Evolutionary conservation across 2,329 filamentous ascomycete genomes (phyloP).

Genomic region (Alternaria triticina): DNA sequence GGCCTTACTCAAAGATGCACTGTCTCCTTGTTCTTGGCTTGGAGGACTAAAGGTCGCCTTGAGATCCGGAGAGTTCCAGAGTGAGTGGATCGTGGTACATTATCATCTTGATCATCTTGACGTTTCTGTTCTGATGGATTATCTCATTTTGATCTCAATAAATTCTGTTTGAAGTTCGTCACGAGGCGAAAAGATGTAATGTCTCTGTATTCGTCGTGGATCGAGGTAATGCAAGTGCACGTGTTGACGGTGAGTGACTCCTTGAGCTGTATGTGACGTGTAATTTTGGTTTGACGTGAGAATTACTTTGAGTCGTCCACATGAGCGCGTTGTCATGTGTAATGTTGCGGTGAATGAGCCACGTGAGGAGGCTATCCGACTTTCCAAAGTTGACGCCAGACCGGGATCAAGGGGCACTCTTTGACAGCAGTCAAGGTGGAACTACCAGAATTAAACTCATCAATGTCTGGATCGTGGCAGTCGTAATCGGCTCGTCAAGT

Average conservation of each 20-base stretch:
- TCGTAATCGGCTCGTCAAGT: neutral
- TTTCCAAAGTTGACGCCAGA: neutral
- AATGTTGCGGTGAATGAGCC: neutral
- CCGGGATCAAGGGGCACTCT: neutral
- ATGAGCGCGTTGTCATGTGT: neutral
- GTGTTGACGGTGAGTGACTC: neutral
- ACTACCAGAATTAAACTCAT: neutral
- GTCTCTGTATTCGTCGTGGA: neutral
- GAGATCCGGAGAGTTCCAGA: neutral
- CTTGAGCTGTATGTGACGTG: neutral
- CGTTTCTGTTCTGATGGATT: neutral
- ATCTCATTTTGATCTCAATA: neutral
- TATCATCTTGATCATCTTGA: neutral
- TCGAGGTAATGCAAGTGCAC: neutral
- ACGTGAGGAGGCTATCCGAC: neutral
- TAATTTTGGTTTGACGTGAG: too few relatives aligned
- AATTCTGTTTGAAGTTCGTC: neutral
- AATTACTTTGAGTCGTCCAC: neutral
- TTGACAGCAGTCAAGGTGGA: neutral
- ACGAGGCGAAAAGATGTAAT: neutral
- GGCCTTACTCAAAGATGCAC: neutral
- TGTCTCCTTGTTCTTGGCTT: neutral
- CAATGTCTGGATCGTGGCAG: neutral
- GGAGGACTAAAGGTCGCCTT: neutral
- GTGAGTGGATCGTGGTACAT: too few relatives aligned